Conservation (phyloP, 805 yeast species). For the Candida silvicultrix region DNA sequence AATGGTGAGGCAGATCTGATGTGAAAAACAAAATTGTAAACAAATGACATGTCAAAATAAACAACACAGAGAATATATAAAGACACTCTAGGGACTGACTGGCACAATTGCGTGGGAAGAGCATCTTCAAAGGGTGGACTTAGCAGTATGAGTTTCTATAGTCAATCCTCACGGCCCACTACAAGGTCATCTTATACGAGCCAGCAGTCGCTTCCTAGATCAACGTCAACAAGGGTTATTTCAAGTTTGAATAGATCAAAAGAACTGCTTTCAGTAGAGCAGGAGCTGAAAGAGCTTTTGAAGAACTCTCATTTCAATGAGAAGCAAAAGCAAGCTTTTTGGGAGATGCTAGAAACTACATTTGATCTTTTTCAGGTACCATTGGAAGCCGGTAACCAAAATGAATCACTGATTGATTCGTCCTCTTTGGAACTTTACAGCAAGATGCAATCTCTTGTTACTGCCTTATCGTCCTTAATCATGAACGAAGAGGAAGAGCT, state of each 20-base stretch:
- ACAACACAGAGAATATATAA: neutral
- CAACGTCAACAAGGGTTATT: slow-evolving; percentile 3
- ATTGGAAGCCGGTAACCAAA: neutral
- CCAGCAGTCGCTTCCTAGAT: neutral
- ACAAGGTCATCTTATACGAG: neutral
- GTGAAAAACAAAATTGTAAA: neutral
- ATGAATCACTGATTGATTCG: slow-evolving; percentile 22
- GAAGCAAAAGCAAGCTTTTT: slow-evolving; percentile 15
- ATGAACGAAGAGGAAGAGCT: slow-evolving; percentile 20
- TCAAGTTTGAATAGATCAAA: slow-evolving; percentile 18
- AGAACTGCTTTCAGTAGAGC: slow-evolving; percentile 27
- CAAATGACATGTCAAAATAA: neutral
- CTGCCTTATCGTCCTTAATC: slow-evolving; percentile 25
- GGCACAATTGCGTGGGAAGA: neutral
- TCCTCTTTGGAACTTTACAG: slow-evolving; percentile 22
- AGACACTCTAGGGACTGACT: neutral
- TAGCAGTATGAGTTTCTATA: neutral
- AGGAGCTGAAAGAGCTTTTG: slow-evolving; percentile 20
- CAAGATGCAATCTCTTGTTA: slow-evolving; percentile 27
- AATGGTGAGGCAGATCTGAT: neutral
- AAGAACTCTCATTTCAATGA: slow-evolving; percentile 9
- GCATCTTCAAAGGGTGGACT: neutral
- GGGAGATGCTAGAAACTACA: slow-evolving; percentile 14
- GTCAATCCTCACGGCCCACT: neutral
- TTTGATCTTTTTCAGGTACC: slow-evolving; percentile 24